These are phyloP conservation scores for Mycena alexandri DNA, from an alignment of 768 basidiomycete species.

Conservation along the genomic window DNA sequence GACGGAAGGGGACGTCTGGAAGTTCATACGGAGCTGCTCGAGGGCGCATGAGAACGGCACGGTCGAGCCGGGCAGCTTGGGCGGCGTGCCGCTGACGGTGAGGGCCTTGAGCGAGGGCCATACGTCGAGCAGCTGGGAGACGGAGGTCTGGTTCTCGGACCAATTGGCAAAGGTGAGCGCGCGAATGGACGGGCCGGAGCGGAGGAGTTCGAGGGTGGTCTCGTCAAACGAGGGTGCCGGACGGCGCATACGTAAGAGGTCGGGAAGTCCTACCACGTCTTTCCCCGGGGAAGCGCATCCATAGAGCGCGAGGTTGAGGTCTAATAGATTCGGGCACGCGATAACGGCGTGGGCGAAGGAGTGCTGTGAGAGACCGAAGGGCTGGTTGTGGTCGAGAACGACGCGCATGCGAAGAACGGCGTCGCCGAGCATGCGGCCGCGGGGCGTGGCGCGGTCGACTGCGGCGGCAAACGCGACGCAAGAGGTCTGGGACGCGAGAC, in stretches of 20 bases:
- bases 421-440: slow-evolving; percentile 64
- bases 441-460: slow-evolving; percentile 59
- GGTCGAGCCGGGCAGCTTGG: slow-evolving; percentile 58
- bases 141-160: slow-evolving; percentile 70
- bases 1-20: slow-evolving; percentile 70
- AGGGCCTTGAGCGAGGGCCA: slow-evolving; percentile 72
- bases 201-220: slow-evolving; percentile 63
- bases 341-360: slow-evolving; percentile 71
- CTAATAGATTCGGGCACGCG: slow-evolving; percentile 69
- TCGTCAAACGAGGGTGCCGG: slow-evolving; percentile 68
- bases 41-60: slow-evolving; percentile 63
- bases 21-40: slow-evolving; percentile 70
- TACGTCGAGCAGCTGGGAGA: slow-evolving; percentile 72
- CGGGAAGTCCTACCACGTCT: slow-evolving; percentile 63
- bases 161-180: slow-evolving; percentile 77
- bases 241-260: slow-evolving; percentile 61
- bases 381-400: slow-evolving; percentile 78
- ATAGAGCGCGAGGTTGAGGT: slow-evolving; percentile 70
- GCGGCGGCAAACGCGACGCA: slow-evolving; percentile 68
- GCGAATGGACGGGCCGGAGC: slow-evolving; percentile 65
- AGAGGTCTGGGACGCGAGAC: slow-evolving; percentile 64
- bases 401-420: slow-evolving; percentile 67
- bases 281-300: slow-evolving; percentile 65
- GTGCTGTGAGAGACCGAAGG: slow-evolving; percentile 63
- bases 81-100: slow-evolving; percentile 69